Evolutionary conservation across 1,139 yeast genomes (phyloP).

Genomic region (Debaryomyces subglobosus): DNA sequence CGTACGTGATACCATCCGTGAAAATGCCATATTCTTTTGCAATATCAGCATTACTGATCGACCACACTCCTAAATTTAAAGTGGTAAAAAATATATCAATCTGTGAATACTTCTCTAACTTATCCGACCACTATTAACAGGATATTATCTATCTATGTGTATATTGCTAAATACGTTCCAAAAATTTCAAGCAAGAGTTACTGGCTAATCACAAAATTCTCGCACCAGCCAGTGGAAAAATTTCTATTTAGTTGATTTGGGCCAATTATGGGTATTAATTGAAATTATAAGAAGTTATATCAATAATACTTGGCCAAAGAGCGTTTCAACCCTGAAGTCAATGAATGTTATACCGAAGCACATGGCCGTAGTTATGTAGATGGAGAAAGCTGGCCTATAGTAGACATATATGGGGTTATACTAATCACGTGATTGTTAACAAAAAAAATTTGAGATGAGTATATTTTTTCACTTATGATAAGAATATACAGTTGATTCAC

Average conservation of each 20-base stretch:
- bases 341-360: not conserved
- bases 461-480: conserved; percentile 9
- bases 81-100: not conserved
- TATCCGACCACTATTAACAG: not conserved
- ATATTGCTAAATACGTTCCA: not conserved
- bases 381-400: not conserved
- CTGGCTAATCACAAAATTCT: conserved; percentile 1
- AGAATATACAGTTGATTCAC: not conserved
- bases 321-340: not conserved
- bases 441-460: conserved; percentile 12
- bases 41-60: not conserved
- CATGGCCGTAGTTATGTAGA: not conserved
- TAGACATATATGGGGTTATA: not conserved
- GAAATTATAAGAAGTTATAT: not conserved
- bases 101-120: not conserved
- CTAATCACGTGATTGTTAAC: not conserved
- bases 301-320: not conserved
- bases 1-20: conserved; percentile 1
- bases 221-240: conserved; percentile 4
- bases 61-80: not conserved
- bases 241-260: not conserved
- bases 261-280: not conserved
- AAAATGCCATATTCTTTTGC: not conserved
- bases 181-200: not conserved
- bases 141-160: not conserved